phyloP scores from a whole-genome alignment of 1,139 yeast genomes.

The Suhomyces bolitotheri region DNA sequence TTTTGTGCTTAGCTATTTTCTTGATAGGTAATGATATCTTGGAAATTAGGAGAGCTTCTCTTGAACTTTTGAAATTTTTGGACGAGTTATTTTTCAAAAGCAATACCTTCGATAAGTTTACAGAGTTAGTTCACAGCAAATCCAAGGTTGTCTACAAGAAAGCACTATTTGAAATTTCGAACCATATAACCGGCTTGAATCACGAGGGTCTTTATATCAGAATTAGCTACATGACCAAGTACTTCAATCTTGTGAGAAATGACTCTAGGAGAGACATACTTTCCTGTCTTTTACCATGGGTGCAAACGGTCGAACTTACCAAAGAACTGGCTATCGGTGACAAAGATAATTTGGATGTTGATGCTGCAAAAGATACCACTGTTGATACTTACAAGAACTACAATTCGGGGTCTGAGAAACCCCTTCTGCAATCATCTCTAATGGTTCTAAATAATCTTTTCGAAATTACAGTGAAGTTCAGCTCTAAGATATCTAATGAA shows the following conservation, averaged over 20 bases:
- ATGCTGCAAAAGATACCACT: slow-evolving; percentile 18
- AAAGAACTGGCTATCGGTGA: slow-evolving; percentile 24
- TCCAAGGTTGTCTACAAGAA: slow-evolving; percentile 77
- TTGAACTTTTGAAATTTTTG: slow-evolving; percentile 54
- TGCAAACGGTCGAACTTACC: slow-evolving; percentile 71
- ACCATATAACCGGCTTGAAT: slow-evolving; percentile 58
- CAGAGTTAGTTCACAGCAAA: slow-evolving; percentile 62
- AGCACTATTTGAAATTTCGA: slow-evolving; percentile 68
- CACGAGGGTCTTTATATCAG: slow-evolving; percentile 59
- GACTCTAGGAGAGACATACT: slow-evolving; percentile 70
- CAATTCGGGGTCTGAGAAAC: not conserved
- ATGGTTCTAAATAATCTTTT: slow-evolving; percentile 84
- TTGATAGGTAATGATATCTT: slow-evolving; percentile 67
- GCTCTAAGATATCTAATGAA: slow-evolving; percentile 74
- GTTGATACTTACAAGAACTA: not conserved
- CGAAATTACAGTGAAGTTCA: slow-evolving; percentile 79
- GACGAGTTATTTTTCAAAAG: slow-evolving; percentile 56
- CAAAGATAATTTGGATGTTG: slow-evolving; percentile 25
- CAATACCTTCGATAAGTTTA: slow-evolving; percentile 38
- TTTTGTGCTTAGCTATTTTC: slow-evolving; percentile 64
- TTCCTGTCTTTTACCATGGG: slow-evolving; percentile 86
- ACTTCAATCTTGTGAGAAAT: slow-evolving; percentile 60
- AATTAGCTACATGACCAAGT: slow-evolving; percentile 72
- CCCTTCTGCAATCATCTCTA: slow-evolving; percentile 43
- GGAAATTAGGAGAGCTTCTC: slow-evolving; percentile 63